These are phyloP conservation scores for Rubia peregrina DNA, from an alignment of 305 asterid genomes.

Conservation along the genomic window DNA sequence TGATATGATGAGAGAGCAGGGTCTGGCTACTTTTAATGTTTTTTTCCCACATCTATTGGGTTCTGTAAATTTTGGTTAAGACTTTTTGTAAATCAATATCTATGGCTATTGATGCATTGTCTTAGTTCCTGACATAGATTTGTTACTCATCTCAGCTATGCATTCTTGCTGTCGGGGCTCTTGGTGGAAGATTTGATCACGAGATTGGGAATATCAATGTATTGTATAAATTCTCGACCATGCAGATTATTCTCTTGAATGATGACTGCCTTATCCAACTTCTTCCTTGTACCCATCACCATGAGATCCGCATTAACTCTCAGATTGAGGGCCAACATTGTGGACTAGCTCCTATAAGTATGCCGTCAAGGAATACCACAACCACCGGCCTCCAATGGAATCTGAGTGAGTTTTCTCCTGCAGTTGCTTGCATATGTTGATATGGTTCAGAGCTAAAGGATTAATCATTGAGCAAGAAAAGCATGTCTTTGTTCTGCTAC, in stretches of 20 bases:
- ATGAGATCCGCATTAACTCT: conserved; percentile 53
- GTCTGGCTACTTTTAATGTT: conserved; percentile 1
- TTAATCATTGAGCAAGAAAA: neutral
- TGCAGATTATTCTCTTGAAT: conserved; percentile 56
- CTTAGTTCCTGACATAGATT: neutral
- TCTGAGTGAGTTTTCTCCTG: conserved; percentile 47
- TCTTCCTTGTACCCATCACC: conserved; percentile 61
- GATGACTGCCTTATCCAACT: conserved; percentile 88
- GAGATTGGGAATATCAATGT: conserved; percentile 85
- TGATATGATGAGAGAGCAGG: neutral
- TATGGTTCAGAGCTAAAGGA: neutral
- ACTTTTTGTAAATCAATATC: neutral
- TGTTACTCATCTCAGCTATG: conserved; percentile 43
- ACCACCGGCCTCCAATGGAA: conserved; percentile 91
- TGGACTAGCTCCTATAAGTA: conserved; percentile 73
- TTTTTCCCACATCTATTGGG: neutral
- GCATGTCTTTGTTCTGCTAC: neutral
- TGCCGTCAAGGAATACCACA: conserved; percentile 51
- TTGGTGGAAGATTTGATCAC: conserved; percentile 97
- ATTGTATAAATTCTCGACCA: conserved; percentile 50
- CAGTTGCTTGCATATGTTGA: neutral
- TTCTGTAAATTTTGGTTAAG: neutral
- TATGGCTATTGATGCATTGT: neutral
- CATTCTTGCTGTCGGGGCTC: conserved; percentile 86
- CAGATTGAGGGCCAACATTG: conserved; percentile 82